Evolutionary conservation across 2,329 filamentous ascomycete genomes (phyloP), one percentile per base, ranked within the genome.

Genomic region (Clarireedia hainanense): DNA sequence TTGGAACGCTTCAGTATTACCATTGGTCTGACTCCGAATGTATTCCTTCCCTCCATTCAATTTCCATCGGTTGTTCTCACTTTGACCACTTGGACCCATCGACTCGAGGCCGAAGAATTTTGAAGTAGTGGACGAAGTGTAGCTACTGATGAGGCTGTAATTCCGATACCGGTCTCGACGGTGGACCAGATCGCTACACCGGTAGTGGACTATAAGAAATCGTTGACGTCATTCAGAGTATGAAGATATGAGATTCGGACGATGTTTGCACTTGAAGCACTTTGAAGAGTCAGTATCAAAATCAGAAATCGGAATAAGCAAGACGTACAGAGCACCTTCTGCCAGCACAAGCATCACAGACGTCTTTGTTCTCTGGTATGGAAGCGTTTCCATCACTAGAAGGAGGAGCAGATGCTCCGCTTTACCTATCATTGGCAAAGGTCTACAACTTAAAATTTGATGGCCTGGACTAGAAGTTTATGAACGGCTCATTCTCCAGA

Each of bases 151-250:
- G 70, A 71, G 6, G 72, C 73, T 5, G 69, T 65, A 2, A 75
- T 69, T 4, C 71, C 72, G 5, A 75, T 67, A 12, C 71, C 70
- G 36, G 69, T 71, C 60, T 74, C 72, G n/a, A 67, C 61, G n/a
- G 71, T 71, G 9, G 69, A 72, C 73, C 73, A 75, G 55, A 74
- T 72, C 4, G 71, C 69, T 12, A 74, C 66, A 59, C 72, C 71
- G 2, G 70, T 69, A 51, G 72, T 72, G 27, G 69, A 67, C 59
- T 69, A 74, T 5, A 74, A 62, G 52, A 71, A 70, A 57, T 75
- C 73, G 23, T 57, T 58, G 46, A 65, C 61, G 40, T 70, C 64
- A 2, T 65, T 61, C 7, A 75, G 65, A 20, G 68, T 64, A 55
- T 67, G 67, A 9, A 74, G 65, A 59, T 73, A 75, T 9, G 72